These are phyloP conservation scores for Petunia hybrid DNA, from an alignment of 305 asterid species.

Conservation along the genomic window DNA sequence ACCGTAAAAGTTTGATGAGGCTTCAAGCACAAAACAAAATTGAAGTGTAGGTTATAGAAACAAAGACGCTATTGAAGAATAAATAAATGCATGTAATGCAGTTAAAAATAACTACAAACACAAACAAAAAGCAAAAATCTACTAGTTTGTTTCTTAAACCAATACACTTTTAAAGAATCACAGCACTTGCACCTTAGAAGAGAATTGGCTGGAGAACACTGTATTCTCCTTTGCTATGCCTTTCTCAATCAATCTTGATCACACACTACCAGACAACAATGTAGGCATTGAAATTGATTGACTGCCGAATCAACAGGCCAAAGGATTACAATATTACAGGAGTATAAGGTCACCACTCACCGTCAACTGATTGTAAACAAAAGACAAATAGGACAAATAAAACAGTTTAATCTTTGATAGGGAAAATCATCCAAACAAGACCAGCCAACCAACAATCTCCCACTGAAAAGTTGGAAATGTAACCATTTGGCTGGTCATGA, in stretches of 20 bases:
- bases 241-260: not conserved
- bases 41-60: too few species aligned
- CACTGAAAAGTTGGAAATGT: not conserved
- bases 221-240: not conserved
- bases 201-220: not conserved
- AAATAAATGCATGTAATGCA: too few species aligned
- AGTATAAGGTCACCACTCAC: not conserved
- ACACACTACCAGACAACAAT: not conserved
- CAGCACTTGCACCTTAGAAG: too few species aligned
- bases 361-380: not conserved
- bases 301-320: not conserved
- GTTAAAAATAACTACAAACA: too few species aligned
- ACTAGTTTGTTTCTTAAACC: not conserved
- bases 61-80: too few species aligned
- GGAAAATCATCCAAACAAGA: not conserved
- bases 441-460: not conserved
- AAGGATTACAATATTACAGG: slow-evolving; percentile 3
- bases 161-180: not conserved
- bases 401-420: not conserved
- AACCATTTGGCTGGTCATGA: slow-evolving; percentile 23
- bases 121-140: too few species aligned
- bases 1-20: too few species aligned
- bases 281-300: too few species aligned
- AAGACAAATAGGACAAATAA: not conserved
- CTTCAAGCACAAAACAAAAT: too few species aligned